phyloP scores from a whole-genome alignment of 2,329 filamentous ascomycete genomes.

The Elsinoe fawcettii region DNA sequence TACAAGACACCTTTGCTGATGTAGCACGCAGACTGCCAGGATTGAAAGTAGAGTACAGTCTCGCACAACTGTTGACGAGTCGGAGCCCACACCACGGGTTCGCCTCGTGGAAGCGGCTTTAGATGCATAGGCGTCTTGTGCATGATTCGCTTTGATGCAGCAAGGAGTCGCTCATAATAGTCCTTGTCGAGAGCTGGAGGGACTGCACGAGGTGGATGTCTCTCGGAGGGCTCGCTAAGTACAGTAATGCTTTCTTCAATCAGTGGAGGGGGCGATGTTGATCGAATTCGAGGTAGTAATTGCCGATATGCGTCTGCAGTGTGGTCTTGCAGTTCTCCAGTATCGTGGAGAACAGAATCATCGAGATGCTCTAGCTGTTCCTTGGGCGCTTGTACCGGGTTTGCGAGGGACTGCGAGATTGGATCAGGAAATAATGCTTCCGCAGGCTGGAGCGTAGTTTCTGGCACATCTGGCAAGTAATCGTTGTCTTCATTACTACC shows the following conservation, averaged over 20 bases:
- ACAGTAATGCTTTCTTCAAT: background rate
- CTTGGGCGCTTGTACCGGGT: no score
- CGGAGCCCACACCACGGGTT: slow-evolving; percentile 50
- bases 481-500: no score
- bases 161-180: background rate
- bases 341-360: background rate
- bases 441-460: no score
- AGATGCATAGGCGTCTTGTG: slow-evolving; percentile 21
- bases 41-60: slow-evolving; percentile 53
- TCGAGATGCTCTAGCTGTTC: no score
- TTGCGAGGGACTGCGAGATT: no score
- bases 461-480: no score
- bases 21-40: slow-evolving; percentile 55
- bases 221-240: background rate
- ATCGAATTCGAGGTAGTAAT: no score
- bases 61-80: slow-evolving; percentile 56
- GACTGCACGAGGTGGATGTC: background rate
- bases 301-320: no score
- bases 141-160: slow-evolving; percentile 19
- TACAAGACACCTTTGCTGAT: slow-evolving; percentile 41
- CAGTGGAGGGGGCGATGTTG: no score
- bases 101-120: slow-evolving; percentile 29
- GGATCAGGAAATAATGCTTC: no score
- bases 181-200: background rate
- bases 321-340: background rate